Percentiles rank a stretch among this genome's conserved stretches.
Evolutionary conservation across 257 asterid genomes (phyloP).

Genomic region (Cruciata laevipes): DNA sequence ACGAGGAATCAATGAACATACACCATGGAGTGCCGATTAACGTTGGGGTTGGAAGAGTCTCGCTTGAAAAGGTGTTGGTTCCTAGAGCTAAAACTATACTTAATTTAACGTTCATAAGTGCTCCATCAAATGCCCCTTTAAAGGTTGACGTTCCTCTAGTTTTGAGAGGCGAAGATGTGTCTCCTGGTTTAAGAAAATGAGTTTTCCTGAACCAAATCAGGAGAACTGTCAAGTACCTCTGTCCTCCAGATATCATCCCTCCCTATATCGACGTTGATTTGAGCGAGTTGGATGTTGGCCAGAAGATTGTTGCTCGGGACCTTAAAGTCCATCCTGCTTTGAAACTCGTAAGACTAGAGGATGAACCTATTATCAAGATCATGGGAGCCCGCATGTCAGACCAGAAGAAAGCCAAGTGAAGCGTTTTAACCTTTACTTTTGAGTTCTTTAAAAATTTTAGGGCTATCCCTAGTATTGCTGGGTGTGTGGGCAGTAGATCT

Average conservation of each 20-base stretch:
- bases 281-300: conserved; percentile 82
- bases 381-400: conserved; percentile 42
- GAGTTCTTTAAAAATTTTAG: conserved; percentile 1
- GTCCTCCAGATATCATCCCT: conserved; percentile 87
- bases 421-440: background rate
- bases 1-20: no score
- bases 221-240: conserved; percentile 69
- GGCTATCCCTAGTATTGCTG: background rate
- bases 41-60: no score
- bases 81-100: conserved; percentile 78
- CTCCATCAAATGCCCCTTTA: conserved; percentile 62
- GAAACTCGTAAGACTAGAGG: conserved; percentile 38
- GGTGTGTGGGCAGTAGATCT: background rate
- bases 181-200: conserved; percentile 86
- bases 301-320: conserved; percentile 64
- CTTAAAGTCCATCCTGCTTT: conserved; percentile 88
- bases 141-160: conserved; percentile 83
- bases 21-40: no score
- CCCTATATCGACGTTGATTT: conserved; percentile 84
- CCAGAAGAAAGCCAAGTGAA: conserved; percentile 41
- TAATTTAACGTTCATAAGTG: conserved; percentile 83
- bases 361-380: conserved; percentile 45
- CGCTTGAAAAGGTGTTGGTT: no score
- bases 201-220: conserved; percentile 64
- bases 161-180: conserved; percentile 78